phyloP scores from a whole-genome alignment of 768 basidiomycete genomes.

The Mycena galopus region DNA sequence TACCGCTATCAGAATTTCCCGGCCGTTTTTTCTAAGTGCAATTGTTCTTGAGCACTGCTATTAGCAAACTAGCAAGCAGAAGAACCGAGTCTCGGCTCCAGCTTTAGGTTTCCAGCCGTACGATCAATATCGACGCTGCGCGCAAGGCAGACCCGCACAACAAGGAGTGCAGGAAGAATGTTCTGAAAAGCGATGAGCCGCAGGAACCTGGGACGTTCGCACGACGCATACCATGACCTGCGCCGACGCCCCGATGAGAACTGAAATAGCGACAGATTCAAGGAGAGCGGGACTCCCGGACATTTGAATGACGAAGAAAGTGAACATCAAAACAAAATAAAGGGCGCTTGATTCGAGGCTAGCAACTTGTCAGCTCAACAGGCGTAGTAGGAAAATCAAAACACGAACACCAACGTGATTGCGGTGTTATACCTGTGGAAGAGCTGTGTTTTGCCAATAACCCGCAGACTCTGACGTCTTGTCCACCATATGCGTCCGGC shows the following conservation, averaged over 20 bases:
- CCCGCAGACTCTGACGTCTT: background rate
- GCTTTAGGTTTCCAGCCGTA: background rate
- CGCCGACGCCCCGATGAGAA: background rate
- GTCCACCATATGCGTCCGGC: constrained; percentile 23
- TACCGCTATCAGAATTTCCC: no score
- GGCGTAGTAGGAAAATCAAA: background rate
- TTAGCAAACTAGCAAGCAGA: background rate
- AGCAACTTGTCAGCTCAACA: background rate
- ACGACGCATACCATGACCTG: background rate
- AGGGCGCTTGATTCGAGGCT: background rate
- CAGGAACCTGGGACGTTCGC: background rate
- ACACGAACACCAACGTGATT: background rate
- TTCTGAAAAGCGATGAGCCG: background rate
- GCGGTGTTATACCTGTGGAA: background rate
- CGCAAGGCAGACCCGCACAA: background rate
- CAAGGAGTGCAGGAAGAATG: background rate
- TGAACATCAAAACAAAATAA: background rate
- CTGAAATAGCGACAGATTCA: background rate
- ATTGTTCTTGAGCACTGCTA: no score
- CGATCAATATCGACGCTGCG: background rate
- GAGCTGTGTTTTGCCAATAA: background rate
- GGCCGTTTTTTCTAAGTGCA: no score
- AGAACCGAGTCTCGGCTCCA: background rate
- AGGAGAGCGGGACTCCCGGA: background rate
- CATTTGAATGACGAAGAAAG: background rate